Evolutionary conservation across 179 eudicot genomes (phyloP).

Genomic region (Spinacia oleracea): DNA sequence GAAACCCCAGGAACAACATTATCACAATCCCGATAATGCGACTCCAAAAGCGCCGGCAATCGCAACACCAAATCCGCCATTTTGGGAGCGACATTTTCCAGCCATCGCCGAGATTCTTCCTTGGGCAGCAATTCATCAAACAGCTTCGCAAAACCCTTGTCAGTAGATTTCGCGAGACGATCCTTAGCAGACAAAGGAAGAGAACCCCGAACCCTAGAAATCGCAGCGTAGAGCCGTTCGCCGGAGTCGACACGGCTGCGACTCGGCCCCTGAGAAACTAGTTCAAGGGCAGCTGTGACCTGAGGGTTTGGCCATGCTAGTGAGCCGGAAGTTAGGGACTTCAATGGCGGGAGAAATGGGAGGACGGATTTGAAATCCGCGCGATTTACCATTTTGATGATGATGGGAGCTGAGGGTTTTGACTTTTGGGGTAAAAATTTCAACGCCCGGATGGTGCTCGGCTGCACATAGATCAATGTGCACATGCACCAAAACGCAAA

Average conservation of each 20-base stretch:
- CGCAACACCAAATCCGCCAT: conserved; percentile 59
- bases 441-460: too few relatives aligned
- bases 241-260: conserved; percentile 73
- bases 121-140: conserved; percentile 67
- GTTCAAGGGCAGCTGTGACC: conserved; percentile 54
- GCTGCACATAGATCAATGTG: too few relatives aligned
- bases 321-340: conserved; percentile 34
- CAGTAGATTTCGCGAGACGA: conserved; percentile 36
- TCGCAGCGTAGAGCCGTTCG: conserved; percentile 54
- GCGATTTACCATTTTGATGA: conserved; percentile 35
- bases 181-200: conserved; percentile 37
- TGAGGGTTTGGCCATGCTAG: conserved; percentile 53
- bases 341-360: conserved; percentile 47
- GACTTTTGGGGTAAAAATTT: not conserved
- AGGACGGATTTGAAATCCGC: conserved; percentile 51
- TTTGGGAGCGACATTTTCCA: conserved; percentile 56
- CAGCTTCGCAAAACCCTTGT: conserved; percentile 62
- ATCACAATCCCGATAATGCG: conserved; percentile 57
- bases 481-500: too few relatives aligned
- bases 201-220: conserved; percentile 55
- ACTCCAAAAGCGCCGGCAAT: conserved; percentile 59
- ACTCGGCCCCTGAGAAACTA: conserved; percentile 58
- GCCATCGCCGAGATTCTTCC: conserved; percentile 61
- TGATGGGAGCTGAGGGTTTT: not conserved
- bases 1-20: conserved; percentile 37